Conservation (phyloP, 495 filamentous ascomycete species). For the Annulohypoxylon maeteangense region DNA sequence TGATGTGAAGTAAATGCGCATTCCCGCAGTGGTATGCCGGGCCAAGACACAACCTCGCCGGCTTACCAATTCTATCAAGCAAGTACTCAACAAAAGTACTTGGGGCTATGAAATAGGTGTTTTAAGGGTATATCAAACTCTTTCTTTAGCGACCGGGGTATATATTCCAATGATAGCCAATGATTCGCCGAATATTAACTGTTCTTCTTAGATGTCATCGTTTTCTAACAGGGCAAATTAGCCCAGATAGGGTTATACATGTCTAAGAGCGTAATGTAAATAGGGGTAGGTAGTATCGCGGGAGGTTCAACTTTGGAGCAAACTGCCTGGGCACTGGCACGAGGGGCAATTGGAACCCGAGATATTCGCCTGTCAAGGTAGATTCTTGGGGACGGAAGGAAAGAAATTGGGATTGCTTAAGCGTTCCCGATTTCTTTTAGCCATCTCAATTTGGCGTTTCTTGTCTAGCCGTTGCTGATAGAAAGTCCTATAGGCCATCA, state of each 20-base stretch:
- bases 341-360: not conserved
- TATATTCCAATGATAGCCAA: conserved; percentile 9
- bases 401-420: conserved; percentile 81
- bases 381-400: conserved; percentile 80
- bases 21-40: conserved; percentile 34
- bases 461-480: conserved; percentile 85
- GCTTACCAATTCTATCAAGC: conserved; percentile 27
- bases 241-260: conserved; percentile 17
- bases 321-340: conserved; percentile 6
- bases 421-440: conserved; percentile 83
- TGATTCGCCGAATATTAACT: conserved; percentile 1
- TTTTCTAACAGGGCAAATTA: conserved; percentile 4
- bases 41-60: conserved; percentile 28
- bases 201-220: not conserved
- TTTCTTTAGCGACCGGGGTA: not conserved
- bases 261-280: conserved; percentile 1
- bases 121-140: conserved; percentile 18
- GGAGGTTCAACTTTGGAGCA: conserved; percentile 2
- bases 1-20: conserved; percentile 27
- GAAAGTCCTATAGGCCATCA: conserved; percentile 71
- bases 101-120: conserved; percentile 1
- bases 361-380: conserved; percentile 56
- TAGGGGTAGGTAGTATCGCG: not conserved
- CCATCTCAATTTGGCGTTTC: conserved; percentile 79
- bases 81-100: conserved; percentile 17